Base-by-base conservation (phyloP, 1,284 basidiomycete genomes). In the Anthracocystis setariae region DNA sequence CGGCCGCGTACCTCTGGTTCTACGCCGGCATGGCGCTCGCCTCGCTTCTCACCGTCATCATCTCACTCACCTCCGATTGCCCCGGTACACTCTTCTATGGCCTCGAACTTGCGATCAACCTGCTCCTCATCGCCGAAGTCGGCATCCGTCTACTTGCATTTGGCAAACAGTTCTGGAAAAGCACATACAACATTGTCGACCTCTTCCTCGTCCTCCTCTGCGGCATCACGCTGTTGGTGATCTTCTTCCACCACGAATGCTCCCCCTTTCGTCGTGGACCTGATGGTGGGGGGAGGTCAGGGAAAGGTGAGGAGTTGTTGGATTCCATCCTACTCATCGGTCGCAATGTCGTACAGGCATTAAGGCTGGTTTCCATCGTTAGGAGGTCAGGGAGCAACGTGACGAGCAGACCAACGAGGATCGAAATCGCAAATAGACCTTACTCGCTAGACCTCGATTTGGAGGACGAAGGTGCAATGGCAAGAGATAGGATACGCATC, bases 111-210 rank as follows among this genome's bases (percentile, higher is more conserved):
- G 55, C 69, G 9, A 78, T 82, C 59, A 82, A 82, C 45, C 46
- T 80, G 20, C 68, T 76, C 1, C 64, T 82, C 32, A 79, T 82
- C 13, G 74, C 71, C 5, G 81, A 82, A 54, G 81, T 82, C 18
- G 69, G 73, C 2, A 73, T 81, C 17, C 44, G 81, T 2, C 61
- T 79, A 10, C 55, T 79, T 3, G 81, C 81, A 0, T 82, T 81
- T 23, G 81, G 81, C 15, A 78, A 73, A 49, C 77, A 82, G 51
- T 82, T 82, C 56, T 82, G 81, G 81, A 78, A 79, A 38, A 77
- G 74, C 29, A 74, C 77, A 10, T 81, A 78, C 66, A 82, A 82
- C 58, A 54, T 81, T 13, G 54, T 82, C 20, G 81, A 82, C 44
- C 64, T 82, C 17, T 63, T 68, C 37, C 59, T 82, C 17, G 80